Evolutionary conservation across 2,329 filamentous ascomycete genomes (phyloP).

Genomic region (Fusarium sp.): DNA sequence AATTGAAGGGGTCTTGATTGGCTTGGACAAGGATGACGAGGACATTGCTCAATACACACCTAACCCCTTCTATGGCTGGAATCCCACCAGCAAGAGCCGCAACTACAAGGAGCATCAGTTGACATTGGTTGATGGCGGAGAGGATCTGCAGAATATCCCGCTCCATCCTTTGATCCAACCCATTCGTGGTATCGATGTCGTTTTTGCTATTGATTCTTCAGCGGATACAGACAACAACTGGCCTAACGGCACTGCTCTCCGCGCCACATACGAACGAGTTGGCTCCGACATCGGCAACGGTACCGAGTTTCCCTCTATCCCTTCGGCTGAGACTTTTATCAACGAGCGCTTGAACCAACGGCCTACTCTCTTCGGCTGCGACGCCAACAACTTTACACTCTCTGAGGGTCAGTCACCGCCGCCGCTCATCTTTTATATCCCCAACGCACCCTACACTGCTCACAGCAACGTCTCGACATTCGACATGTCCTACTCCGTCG

Average conservation of each 20-base stretch:
- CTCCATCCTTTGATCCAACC: conserved; percentile 72
- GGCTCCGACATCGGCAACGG: conserved; percentile 62
- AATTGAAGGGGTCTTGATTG: conserved; percentile 63
- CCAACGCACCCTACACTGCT: conserved; percentile 79
- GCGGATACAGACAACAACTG: conserved; percentile 70
- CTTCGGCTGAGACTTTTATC: conserved; percentile 67
- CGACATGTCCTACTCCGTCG: conserved; percentile 71
- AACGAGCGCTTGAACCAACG: conserved; percentile 70
- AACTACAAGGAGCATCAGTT: conserved; percentile 64
- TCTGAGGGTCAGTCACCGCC: conserved; percentile 60
- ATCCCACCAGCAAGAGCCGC: conserved; percentile 57
- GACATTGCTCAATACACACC: conserved; percentile 80
- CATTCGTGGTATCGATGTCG: conserved; percentile 68
- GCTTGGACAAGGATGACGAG: conserved; percentile 70
- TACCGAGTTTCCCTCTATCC: conserved; percentile 70
- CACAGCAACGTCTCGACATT: conserved; percentile 86
- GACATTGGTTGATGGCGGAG: conserved; percentile 83
- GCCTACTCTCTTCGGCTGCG: conserved; percentile 76
- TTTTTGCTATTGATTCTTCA: conserved; percentile 74
- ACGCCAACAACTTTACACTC: conserved; percentile 59
- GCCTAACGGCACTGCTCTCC: conserved; percentile 72
- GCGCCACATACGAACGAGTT: conserved; percentile 69
- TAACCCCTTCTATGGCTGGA: conserved; percentile 70
- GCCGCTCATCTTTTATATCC: conserved; percentile 87
- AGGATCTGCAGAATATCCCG: conserved; percentile 84